Percentiles rank a stretch among this genome's conserved stretches.
Evolutionary conservation across 1,139 yeast genomes (phyloP).

Genomic region (Zygoascus sp.): DNA sequence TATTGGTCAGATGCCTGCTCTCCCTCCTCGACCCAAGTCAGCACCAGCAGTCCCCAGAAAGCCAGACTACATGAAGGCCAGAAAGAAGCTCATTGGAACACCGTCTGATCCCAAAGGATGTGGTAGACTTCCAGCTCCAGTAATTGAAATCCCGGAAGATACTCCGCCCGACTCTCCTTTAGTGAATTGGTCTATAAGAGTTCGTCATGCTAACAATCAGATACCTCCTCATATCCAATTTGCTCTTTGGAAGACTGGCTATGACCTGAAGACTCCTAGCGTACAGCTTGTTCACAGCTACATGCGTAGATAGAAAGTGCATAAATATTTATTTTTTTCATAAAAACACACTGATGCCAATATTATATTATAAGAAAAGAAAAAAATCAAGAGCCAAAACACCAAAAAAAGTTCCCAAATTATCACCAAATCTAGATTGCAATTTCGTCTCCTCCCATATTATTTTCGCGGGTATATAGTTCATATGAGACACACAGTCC

Average conservation of each 20-base stretch:
- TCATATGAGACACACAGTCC: slow-evolving; percentile 23
- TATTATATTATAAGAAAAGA: neutral
- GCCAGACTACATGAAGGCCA: slow-evolving; percentile 17
- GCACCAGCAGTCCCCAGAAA: slow-evolving; percentile 26
- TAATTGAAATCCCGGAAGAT: slow-evolving; percentile 10
- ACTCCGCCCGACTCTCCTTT: slow-evolving; percentile 9
- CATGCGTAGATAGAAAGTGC: neutral
- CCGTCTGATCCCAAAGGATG: neutral
- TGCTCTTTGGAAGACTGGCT: slow-evolving; percentile 36
- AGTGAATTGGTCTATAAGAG: slow-evolving; percentile 39
- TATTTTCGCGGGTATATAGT: slow-evolving; percentile 9
- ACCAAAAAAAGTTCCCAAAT: neutral
- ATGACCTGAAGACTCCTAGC: slow-evolving; percentile 31
- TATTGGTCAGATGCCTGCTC: slow-evolving; percentile 3
- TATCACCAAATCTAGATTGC: neutral
- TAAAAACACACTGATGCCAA: slow-evolving; percentile 2
- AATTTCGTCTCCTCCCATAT: slow-evolving; percentile 1
- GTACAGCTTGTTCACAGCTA: slow-evolving; percentile 8
- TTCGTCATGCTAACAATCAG: slow-evolving; percentile 33
- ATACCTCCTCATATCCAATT: slow-evolving; percentile 32
- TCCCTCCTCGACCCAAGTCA: slow-evolving; percentile 15
- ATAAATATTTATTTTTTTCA: slow-evolving; percentile 2
- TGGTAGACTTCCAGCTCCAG: slow-evolving; percentile 2
- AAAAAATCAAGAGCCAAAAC: neutral
- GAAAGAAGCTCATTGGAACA: neutral